Conservation (phyloP, 2,329 filamentous ascomycete genomes). For the Catunica adiposa region DNA sequence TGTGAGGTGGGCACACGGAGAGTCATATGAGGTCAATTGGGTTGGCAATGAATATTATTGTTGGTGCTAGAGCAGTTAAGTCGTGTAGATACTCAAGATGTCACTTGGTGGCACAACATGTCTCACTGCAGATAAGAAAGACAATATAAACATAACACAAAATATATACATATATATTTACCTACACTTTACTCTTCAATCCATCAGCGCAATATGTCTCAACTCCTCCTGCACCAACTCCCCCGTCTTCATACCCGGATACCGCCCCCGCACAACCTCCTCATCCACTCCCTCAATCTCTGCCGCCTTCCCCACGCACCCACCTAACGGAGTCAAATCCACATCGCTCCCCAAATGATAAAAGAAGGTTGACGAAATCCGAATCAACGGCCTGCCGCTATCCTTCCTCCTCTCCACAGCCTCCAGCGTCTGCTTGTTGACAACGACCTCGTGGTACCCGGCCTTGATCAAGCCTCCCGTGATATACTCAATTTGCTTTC, state of each 20-base stretch:
- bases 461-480: conserved; percentile 45
- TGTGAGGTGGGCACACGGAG: not conserved
- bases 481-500: conserved; percentile 46
- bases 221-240: conserved; percentile 36
- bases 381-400: conserved; percentile 34
- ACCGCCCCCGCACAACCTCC: conserved; percentile 19
- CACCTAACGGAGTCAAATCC: conserved; percentile 35
- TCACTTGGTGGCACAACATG: not conserved
- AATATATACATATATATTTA: not conserved
- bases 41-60: not conserved
- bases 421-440: conserved; percentile 35
- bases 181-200: conserved; percentile 17
- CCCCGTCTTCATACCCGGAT: conserved; percentile 40
- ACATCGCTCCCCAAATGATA: conserved; percentile 43
- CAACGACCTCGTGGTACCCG: conserved; percentile 45
- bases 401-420: conserved; percentile 28
- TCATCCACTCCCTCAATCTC: conserved; percentile 35
- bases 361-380: conserved; percentile 45
- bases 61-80: not conserved
- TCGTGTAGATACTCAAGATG: not conserved
- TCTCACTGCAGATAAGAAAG: not conserved
- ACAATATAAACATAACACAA: not conserved
- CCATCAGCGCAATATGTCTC: conserved; percentile 25
- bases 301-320: conserved; percentile 28
- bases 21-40: not conserved